Evolutionary conservation across 2,329 filamentous ascomycete species (phyloP).

Genomic region (Alternaria atra): DNA sequence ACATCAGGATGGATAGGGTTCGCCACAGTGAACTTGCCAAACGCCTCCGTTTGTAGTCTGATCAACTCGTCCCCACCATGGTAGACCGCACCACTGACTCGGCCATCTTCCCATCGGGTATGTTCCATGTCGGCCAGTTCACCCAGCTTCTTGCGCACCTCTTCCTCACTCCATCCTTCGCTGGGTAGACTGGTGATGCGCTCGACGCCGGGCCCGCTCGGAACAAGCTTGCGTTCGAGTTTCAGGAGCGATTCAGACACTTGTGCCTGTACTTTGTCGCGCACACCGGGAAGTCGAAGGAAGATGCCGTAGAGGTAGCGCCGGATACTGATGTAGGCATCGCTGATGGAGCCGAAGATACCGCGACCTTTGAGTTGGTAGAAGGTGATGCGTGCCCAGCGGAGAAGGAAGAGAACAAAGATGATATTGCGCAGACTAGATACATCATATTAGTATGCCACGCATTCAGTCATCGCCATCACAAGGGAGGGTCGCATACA

Average conservation of each 20-base stretch:
- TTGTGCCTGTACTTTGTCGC: conserved; percentile 84
- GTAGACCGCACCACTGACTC: conserved; percentile 94
- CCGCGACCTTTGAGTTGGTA: conserved; percentile 91
- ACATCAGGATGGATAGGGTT: conserved; percentile 99
- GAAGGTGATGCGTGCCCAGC: conserved; percentile 80
- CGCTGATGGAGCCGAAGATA: conserved; percentile 77
- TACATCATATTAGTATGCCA: conserved; percentile 1
- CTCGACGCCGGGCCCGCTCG: conserved; percentile 73
- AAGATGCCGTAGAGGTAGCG: conserved; percentile 85
- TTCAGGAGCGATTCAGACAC: conserved; percentile 81
- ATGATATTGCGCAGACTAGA: conserved; percentile 79
- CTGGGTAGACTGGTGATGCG: conserved; percentile 81
- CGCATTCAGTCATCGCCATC: background rate
- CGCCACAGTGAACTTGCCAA: conserved; percentile 90
- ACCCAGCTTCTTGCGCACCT: conserved; percentile 80
- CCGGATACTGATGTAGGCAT: conserved; percentile 76
- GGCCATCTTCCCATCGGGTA: conserved; percentile 95
- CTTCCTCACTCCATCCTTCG: conserved; percentile 82
- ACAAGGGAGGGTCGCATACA: conserved; percentile 65
- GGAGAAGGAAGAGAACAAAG: conserved; percentile 86
- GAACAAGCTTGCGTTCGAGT: conserved; percentile 83
- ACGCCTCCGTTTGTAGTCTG: conserved; percentile 89
- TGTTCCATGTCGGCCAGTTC: conserved; percentile 87
- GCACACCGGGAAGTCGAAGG: conserved; percentile 85
- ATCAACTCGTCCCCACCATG: conserved; percentile 87